These are phyloP conservation scores for Fusarium tuaranense DNA, from an alignment of 2,329 filamentous ascomycete genomes.

Conservation along the genomic window DNA sequence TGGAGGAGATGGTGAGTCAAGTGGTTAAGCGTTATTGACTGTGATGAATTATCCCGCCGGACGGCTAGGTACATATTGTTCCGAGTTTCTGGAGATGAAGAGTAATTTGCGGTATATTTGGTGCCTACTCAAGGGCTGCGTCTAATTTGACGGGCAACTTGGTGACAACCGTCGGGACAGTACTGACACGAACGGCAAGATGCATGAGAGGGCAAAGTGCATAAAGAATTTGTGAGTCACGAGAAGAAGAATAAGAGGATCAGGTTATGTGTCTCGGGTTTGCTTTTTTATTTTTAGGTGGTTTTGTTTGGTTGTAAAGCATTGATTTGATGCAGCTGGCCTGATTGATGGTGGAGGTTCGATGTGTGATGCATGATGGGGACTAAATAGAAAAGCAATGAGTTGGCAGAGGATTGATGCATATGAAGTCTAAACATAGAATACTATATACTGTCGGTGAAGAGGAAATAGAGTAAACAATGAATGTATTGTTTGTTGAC, in stretches of 20 bases:
- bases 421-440: neutral
- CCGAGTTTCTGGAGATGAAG: conserved; percentile 3
- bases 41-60: neutral
- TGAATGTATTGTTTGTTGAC: neutral
- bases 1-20: neutral
- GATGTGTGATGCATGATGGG: conserved; percentile 12
- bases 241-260: neutral
- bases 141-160: neutral
- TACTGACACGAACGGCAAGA: conserved; percentile 3
- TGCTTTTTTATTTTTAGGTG: conserved; percentile 7
- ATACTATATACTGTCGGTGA: neutral
- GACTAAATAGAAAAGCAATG: conserved; percentile 9
- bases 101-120: conserved; percentile 15
- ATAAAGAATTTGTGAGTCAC: neutral
- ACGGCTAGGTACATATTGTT: neutral
- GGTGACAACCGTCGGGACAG: neutral
- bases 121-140: neutral
- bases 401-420: conserved; percentile 17
- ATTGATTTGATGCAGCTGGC: neutral
- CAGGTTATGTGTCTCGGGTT: neutral
- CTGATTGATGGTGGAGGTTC: neutral
- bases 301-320: neutral
- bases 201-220: conserved; percentile 7
- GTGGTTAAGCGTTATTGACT: conserved; percentile 2
- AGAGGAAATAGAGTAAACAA: neutral